Percentiles rank a stretch among this genome's conserved stretches.
Conservation (phyloP, 2,329 filamentous ascomycete species). For the Canariomyces notabilis region DNA sequence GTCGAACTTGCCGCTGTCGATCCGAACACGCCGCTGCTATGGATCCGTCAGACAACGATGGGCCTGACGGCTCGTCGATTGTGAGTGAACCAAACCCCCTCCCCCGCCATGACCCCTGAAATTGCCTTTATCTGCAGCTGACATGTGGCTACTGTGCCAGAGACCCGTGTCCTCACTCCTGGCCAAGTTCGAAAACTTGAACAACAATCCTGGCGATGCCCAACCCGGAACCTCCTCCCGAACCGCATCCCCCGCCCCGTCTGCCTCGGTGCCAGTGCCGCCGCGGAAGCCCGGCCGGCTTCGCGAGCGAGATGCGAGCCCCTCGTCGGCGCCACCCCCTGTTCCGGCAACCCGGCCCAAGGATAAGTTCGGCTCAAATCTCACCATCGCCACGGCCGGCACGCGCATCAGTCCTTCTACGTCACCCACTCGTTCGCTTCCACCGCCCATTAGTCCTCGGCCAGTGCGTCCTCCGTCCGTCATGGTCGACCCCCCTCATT, state of each 20-base stretch:
- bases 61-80: constrained; percentile 71
- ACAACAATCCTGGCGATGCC: constrained; percentile 40
- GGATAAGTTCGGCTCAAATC: constrained; percentile 35
- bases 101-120: background rate
- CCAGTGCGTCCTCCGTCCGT: constrained; percentile 57
- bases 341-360: constrained; percentile 23
- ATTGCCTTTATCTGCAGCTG: background rate
- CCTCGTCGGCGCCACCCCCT: constrained; percentile 30
- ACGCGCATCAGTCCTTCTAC: constrained; percentile 22
- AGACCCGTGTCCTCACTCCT: constrained; percentile 77
- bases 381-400: constrained; percentile 38
- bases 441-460: constrained; percentile 42
- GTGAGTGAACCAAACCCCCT: constrained; percentile 46
- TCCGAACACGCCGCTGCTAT: constrained; percentile 31
- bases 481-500: constrained; percentile 64
- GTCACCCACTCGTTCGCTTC: constrained; percentile 41
- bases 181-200: constrained; percentile 77
- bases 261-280: constrained; percentile 10
- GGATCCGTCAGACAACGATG: constrained; percentile 47
- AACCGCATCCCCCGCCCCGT: constrained; percentile 32
- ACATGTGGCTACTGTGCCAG: constrained; percentile 39
- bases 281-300: constrained; percentile 39
- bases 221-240: constrained; percentile 32
- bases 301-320: constrained; percentile 38
- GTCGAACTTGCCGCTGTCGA: constrained; percentile 18